Base-by-base conservation (phyloP, 345 rosid species). In the Sisymbrium altissimum region DNA sequence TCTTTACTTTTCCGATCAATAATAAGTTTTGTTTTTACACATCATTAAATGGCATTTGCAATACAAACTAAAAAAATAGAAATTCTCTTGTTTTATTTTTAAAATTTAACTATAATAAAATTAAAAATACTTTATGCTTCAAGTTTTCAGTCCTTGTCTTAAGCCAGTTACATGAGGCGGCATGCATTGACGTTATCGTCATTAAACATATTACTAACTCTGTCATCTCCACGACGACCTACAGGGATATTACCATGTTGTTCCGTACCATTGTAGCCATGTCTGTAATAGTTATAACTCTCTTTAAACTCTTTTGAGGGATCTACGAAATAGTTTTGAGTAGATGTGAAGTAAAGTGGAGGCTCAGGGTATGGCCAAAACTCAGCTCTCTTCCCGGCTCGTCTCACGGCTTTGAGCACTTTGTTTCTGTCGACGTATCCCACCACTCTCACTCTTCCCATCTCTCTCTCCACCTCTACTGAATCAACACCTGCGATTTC, bases 151-250 rank as follows among this genome's bases (percentile, higher is more conserved):
- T 38, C 18, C 11, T 54, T 49, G 36, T 7, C 8, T 12, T 7
- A 29, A 17, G 3, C 9, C 9, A 46, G 6, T 79, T 81, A 88
- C 98, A 91, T 93, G 78, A 93, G 81, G 35, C 81, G 75, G 76
- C 98, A 93, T 41, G 97, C 97, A 30, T 91, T 88, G 48, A 91
- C 97, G 44, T 91, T 93, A 59, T 93, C 97, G 43, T 93, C 97
- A 69, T 86, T 93, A 80, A 91, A 93, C 88, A 93, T 48, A 85
- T 93, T 91, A 81, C 98, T 91, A 77, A 93, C 96, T 54, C 79
- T 85, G 81, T 93, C 97, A 41, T 93, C 97, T 63, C 97, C 97
- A 5, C 97, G 87, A 25, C 62, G 84, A 61, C 86, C 85, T 14
- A 84, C 82, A 0, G 87, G 97, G 10, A 91, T 83, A 71, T 70